phyloP scores from a whole-genome alignment of 2,329 filamentous ascomycete genomes.

The Tolypocladium paradoxum region DNA sequence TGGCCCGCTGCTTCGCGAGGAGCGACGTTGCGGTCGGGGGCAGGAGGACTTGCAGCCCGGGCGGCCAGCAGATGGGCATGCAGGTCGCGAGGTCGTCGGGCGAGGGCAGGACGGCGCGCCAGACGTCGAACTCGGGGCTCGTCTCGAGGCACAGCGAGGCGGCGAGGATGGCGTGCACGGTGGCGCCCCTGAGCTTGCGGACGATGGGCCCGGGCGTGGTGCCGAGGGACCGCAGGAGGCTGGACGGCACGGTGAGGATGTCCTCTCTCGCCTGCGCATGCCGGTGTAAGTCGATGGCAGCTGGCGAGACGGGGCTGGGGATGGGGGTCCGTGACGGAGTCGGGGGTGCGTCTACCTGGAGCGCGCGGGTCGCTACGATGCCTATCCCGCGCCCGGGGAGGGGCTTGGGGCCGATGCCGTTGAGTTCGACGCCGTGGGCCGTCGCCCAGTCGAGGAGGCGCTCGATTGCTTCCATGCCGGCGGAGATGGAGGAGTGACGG shows the following conservation, averaged over 20 bases:
- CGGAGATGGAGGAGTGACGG: neutral
- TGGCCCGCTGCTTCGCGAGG: constrained; percentile 39
- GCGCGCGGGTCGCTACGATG: constrained; percentile 56
- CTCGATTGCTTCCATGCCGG: constrained; percentile 17
- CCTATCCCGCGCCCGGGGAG: constrained; percentile 69
- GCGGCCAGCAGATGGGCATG: constrained; percentile 38
- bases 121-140: constrained; percentile 37
- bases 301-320: neutral
- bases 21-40: constrained; percentile 31
- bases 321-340: neutral
- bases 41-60: constrained; percentile 30
- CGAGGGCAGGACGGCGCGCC: constrained; percentile 59
- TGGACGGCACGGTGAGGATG: constrained; percentile 54
- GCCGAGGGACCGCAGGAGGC: constrained; percentile 53
- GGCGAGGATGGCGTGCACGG: constrained; percentile 64
- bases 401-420: constrained; percentile 54
- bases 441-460: constrained; percentile 59
- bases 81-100: constrained; percentile 40
- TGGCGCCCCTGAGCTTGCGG: constrained; percentile 37
- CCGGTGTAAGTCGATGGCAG: neutral
- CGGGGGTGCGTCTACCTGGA: constrained; percentile 42
- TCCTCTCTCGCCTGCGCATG: constrained; percentile 32
- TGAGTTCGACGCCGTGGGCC: constrained; percentile 52
- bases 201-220: constrained; percentile 44
- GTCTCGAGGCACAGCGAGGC: constrained; percentile 49